phyloP scores from a whole-genome alignment of 768 basidiomycete genomes.

The Coprinellus micaceus region DNA sequence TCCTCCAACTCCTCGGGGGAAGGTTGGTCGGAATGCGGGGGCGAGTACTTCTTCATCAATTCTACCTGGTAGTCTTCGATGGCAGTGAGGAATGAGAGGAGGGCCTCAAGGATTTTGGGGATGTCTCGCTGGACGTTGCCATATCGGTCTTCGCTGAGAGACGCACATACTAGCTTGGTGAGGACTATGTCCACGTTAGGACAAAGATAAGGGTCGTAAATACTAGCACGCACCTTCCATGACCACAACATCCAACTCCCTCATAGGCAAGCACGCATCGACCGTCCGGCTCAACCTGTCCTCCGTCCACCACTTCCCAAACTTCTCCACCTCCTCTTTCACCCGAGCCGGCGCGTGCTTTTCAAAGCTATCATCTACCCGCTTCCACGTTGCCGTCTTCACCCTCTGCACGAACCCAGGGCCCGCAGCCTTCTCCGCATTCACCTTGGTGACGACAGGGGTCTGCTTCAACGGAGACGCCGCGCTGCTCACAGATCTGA shows the following conservation, averaged over 20 bases:
- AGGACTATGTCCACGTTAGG: constrained; percentile 45
- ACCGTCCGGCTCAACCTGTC: constrained; percentile 51
- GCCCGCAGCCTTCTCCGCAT: not conserved
- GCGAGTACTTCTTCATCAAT: constrained; percentile 25
- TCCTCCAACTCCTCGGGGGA: constrained; percentile 33
- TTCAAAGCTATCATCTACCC: constrained; percentile 7
- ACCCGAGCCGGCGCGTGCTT: constrained; percentile 30
- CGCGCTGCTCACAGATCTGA: constrained; percentile 16
- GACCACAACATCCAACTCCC: constrained; percentile 59
- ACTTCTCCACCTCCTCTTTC: constrained; percentile 19
- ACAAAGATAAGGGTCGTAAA: not conserved
- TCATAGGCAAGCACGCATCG: constrained; percentile 53
- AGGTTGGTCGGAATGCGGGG: constrained; percentile 3
- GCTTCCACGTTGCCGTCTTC: constrained; percentile 3
- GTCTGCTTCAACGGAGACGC: not conserved
- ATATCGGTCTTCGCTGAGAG: constrained; percentile 75
- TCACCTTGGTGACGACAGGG: not conserved
- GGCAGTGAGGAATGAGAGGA: constrained; percentile 61
- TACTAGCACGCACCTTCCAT: constrained; percentile 50
- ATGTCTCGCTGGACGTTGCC: constrained; percentile 85
- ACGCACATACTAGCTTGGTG: constrained; percentile 63
- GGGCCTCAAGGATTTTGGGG: constrained; percentile 73
- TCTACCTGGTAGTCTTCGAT: constrained; percentile 64
- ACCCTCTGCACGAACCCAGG: constrained; percentile 10
- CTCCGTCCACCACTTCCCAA: constrained; percentile 52